Evolutionary conservation across 495 filamentous ascomycete genomes (phyloP).

Genomic region (Penicillium argentinense): DNA sequence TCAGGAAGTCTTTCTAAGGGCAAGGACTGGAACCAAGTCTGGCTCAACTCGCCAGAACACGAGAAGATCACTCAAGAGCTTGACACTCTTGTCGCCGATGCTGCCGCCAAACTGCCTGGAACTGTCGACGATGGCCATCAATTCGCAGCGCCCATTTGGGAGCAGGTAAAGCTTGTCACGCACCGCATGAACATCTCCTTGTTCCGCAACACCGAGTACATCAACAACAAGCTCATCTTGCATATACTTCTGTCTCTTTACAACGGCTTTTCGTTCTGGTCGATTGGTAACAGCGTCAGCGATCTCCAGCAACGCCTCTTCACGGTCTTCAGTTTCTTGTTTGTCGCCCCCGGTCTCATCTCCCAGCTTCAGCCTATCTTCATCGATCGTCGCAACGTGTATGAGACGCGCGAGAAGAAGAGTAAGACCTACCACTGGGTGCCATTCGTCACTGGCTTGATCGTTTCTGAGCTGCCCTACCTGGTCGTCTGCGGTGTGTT

Average conservation of each 20-base stretch:
- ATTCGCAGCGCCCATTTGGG: slow-evolving; percentile 57
- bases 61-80: slow-evolving; percentile 49
- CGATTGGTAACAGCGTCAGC: slow-evolving; percentile 23
- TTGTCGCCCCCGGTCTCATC: slow-evolving; percentile 49
- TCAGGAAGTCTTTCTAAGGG: slow-evolving; percentile 33
- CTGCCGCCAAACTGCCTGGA: slow-evolving; percentile 31
- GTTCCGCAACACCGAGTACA: slow-evolving; percentile 62
- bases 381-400: slow-evolving; percentile 52
- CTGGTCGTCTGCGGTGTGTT: slow-evolving; percentile 48
- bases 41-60: slow-evolving; percentile 56
- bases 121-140: slow-evolving; percentile 43
- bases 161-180: slow-evolving; percentile 56
- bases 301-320: slow-evolving; percentile 34
- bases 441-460: slow-evolving; percentile 48
- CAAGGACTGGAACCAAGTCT: slow-evolving; percentile 64
- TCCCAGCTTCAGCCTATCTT: slow-evolving; percentile 55
- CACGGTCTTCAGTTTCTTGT: slow-evolving; percentile 51
- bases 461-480: slow-evolving; percentile 55
- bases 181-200: slow-evolving; percentile 58
- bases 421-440: slow-evolving; percentile 55
- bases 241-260: slow-evolving; percentile 34
- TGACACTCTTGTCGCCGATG: slow-evolving; percentile 49
- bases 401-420: slow-evolving; percentile 52
- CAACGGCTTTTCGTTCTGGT: slow-evolving; percentile 46
- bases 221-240: slow-evolving; percentile 58